Evolutionary conservation across 805 yeast genomes (phyloP), one percentile per base, ranked within the genome.

Genomic region (Cyberlindnera xishuangbannaensis): DNA sequence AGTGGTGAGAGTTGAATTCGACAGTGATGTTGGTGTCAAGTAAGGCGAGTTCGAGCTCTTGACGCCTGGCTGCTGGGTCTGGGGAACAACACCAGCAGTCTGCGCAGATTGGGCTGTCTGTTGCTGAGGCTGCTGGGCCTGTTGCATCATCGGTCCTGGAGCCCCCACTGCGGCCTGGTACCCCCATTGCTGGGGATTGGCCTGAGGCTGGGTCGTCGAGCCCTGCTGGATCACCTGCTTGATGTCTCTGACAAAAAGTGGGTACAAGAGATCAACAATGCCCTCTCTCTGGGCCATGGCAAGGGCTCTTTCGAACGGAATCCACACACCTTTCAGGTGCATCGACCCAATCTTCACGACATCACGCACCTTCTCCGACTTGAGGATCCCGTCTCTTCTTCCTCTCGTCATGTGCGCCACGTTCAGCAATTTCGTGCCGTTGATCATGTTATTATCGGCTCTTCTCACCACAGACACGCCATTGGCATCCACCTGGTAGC

Each of bases 311-410:
- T 83, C 90, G 52, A 81, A 82, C 2, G 95, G 94, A 39, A 83
- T 82, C 95, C 95, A 83, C 29, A 83, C 94, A 24, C 95, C 95
- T 61, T 83, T 83, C 47, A 83, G 64, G 56, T 83, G 88, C 88
- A 83, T 83, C 11, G 87, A 78, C 5, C 95, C 95, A 40, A 82
- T 79, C 59, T 83, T 83, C 27, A 83, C 90, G 16, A 83, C 94
- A 51, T 81, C 84, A 26, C 92, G 67, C 27, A 75, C 69, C 48
- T 78, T 78, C 54, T 83, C 92, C 38, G 79, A 74, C 61, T 83
- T 83, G 42, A 83, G 65, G 41, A 83, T 77, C 14, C 95, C 94
- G 56, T 83, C 95, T 50, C 95, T 67, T 45, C 90, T 71, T 18
- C 95, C 95, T 42, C 95, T 68, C 12, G 94, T 83, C 84, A 83